Conservation (phyloP, 345 rosid genomes). For the Raphanus sativus region DNA sequence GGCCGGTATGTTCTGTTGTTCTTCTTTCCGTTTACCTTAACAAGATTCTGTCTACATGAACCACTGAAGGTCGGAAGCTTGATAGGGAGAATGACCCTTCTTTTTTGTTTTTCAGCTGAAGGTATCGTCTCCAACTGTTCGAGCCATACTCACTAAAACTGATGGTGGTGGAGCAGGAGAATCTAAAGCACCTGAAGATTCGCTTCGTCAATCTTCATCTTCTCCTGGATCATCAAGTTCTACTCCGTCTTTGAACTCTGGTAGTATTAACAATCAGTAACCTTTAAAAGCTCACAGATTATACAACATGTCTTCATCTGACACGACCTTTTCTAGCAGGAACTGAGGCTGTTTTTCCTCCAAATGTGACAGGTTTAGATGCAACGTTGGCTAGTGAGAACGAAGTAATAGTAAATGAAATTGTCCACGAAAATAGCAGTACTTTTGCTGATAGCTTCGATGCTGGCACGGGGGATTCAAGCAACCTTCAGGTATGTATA, state of each 20-base stretch:
- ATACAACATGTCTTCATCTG: slow-evolving; percentile 18
- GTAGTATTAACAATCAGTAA: slow-evolving; percentile 19
- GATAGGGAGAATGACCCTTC: not conserved
- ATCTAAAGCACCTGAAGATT: slow-evolving; percentile 26
- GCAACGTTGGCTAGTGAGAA: slow-evolving; percentile 56
- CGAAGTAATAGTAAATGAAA: slow-evolving; percentile 79
- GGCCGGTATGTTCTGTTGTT: slow-evolving; percentile 52
- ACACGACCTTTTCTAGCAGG: slow-evolving; percentile 14
- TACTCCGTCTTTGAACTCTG: slow-evolving; percentile 32
- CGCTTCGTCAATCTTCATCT: slow-evolving; percentile 47
- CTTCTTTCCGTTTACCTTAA: slow-evolving; percentile 7
- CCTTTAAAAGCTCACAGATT: slow-evolving; percentile 10
- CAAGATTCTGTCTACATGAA: not conserved
- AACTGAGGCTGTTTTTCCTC: slow-evolving; percentile 24
- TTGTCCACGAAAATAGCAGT: slow-evolving; percentile 60
- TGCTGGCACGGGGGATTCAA: slow-evolving; percentile 41
- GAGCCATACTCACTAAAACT: slow-evolving; percentile 46
- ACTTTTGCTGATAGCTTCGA: slow-evolving; percentile 51
- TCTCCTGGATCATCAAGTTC: slow-evolving; percentile 38
- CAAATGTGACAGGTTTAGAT: slow-evolving; percentile 16
- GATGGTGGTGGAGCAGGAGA: slow-evolving; percentile 37
- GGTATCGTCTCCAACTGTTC: slow-evolving; percentile 31
- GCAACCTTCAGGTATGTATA: slow-evolving; percentile 57
- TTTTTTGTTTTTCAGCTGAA: slow-evolving; percentile 9
- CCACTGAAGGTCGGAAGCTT: not conserved